These are phyloP conservation scores for Phoma herbarum DNA, from an alignment of 2,329 filamentous ascomycete species.

Conservation along the genomic window DNA sequence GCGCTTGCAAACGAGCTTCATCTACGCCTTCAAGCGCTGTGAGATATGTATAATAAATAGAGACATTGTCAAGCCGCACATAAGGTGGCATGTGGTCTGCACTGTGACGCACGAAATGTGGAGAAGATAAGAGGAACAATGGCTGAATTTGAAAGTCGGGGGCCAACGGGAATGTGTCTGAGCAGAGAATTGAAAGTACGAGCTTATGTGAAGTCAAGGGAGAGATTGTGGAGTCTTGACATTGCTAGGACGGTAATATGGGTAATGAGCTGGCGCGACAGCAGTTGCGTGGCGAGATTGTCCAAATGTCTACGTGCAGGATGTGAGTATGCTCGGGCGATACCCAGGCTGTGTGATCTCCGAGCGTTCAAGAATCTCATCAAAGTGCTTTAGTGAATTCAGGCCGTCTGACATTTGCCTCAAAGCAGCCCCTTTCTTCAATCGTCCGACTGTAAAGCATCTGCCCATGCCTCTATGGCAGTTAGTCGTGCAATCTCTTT, in stretches of 20 bases:
- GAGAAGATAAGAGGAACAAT: not conserved
- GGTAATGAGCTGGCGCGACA: not conserved
- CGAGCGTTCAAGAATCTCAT: no score
- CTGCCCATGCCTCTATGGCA: not conserved
- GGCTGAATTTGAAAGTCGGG: not conserved
- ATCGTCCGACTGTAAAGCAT: not conserved
- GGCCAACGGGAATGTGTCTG: not conserved
- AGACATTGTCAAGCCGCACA: not conserved
- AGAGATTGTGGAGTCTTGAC: not conserved
- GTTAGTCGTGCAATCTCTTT: not conserved
- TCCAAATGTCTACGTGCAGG: not conserved
- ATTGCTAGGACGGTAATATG: no score
- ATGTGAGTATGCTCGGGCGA: no score
- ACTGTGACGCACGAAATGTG: not conserved
- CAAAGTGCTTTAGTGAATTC: not conserved
- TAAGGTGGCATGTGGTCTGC: not conserved
- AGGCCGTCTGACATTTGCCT: not conserved
- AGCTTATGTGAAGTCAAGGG: no score
- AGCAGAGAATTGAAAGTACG: no score
- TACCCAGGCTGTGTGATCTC: no score
- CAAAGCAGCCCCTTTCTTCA: not conserved
- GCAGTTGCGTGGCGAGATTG: not conserved
- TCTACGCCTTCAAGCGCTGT: not conserved
- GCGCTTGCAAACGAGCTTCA: constrained; percentile 15
- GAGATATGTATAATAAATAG: not conserved